Base-by-base conservation (phyloP, 179 eudicot genomes). In the Spergularia azorica region DNA sequence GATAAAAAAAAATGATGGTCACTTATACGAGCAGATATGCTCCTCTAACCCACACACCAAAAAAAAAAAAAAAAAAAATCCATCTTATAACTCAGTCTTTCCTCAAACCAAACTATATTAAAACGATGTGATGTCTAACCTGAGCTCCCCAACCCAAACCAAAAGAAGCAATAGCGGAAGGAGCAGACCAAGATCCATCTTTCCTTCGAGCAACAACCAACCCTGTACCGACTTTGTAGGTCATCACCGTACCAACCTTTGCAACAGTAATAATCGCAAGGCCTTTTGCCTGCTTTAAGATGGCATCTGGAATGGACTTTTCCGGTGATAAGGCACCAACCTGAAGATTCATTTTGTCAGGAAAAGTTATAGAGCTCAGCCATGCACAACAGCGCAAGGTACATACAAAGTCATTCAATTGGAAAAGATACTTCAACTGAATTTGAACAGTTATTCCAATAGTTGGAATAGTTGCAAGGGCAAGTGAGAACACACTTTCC, bases 81-180 rank as follows among this genome's bases (percentile, higher is more conserved):
- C 4, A 0, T 36, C 39, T 36, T 36, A 36, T 36, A 36, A 36
- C 39, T 36, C 39, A 36, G 39, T 36, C 39, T 36, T 36, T 36
- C 39, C 39, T 36, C 39, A 36, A 3, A 36, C 39, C 39, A 36
- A 36, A 36, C 4, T 36, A 36, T 2, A 3, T 36, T 3, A 2
- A 36, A 36, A 36, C 39, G 66, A 80, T 41, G 21, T 32, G 48
- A 50, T 32, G 55, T 18, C 61, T 80, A 70, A 93, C 98, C 97
- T 95, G 98, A 80, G 92, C 93, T 64, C 98, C 98, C 97, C 98
- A 95, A 59, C 98, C 98, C 52, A 89, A 70, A 32, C 98, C 98
- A 79, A 93, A 89, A 38, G 98, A 87, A 89, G 97, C 88, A 86
- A 95, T 86, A 65, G 98, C 95, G 67, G 98, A 95, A 1, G 98